A percentile compares a stretch with the other conserved stretches of the same genome.
Conservation (phyloP, 306 rosid species). For the Gleditsia sinensis region DNA sequence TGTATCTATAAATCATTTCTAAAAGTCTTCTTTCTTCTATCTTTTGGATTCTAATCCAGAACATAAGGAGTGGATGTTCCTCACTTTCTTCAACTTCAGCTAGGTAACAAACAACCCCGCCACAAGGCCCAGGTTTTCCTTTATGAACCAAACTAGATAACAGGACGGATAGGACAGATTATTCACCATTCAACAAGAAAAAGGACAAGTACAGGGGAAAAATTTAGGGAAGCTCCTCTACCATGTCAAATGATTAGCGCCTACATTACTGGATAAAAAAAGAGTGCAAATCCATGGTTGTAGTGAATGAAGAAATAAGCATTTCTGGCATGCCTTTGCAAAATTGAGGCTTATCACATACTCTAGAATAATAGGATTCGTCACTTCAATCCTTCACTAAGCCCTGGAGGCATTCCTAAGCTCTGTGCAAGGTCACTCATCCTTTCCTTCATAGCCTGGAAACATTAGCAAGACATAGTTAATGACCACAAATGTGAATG, state of each 20-base stretch:
- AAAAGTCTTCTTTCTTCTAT: neutral
- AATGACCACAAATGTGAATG: neutral
- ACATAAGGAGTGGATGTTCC: neutral
- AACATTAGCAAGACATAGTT: conserved; percentile 16
- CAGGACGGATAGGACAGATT: neutral
- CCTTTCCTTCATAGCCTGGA: conserved; percentile 58
- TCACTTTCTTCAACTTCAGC: neutral
- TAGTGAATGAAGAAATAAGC: conserved; percentile 40
- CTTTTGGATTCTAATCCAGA: neutral
- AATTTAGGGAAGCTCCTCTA: too few relatives aligned
- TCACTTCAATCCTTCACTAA: conserved; percentile 48
- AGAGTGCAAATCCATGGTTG: conserved; percentile 21
- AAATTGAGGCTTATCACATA: conserved; percentile 26
- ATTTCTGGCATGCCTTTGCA: too few relatives aligned
- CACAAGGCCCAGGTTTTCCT: neutral
- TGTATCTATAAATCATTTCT: neutral
- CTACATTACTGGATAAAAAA: neutral
- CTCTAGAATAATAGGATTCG: conserved; percentile 15
- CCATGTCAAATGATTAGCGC: too few relatives aligned
- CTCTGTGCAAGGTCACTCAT: conserved; percentile 52
- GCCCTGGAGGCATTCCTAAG: conserved; percentile 48
- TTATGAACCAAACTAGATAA: neutral
- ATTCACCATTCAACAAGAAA: neutral
- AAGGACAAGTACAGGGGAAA: neutral
- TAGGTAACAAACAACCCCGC: neutral